These are phyloP conservation scores for Cutaneotrichosporon sp. DNA, from an alignment of 1,284 basidiomycete species.

Conservation along the genomic window DNA sequence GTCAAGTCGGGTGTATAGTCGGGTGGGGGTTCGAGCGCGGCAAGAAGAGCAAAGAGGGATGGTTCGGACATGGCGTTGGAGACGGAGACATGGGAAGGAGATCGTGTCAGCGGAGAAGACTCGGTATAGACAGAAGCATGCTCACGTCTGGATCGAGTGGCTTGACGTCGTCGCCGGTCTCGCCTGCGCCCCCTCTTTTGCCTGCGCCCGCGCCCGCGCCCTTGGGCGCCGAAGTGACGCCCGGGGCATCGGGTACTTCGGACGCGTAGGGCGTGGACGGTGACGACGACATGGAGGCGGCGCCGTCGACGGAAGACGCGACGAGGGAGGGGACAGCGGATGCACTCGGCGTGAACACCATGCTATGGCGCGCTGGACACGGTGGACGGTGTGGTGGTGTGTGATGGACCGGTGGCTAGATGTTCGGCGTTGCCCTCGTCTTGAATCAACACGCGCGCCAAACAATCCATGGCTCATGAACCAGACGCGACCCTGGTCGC, in stretches of 20 bases:
- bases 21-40: not conserved
- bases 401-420: not conserved
- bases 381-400: not conserved
- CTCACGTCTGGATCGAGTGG: slow-evolving; percentile 12
- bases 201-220: slow-evolving; percentile 3
- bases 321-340: slow-evolving; percentile 20
- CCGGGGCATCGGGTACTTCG: not conserved
- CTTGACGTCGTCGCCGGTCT: not conserved
- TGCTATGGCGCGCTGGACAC: not conserved
- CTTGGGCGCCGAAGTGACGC: not conserved
- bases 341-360: slow-evolving; percentile 8
- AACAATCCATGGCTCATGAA: no score
- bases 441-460: no score
- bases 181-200: no score
- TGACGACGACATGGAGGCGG: slow-evolving; percentile 35
- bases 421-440: no score
- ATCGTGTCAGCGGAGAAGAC: slow-evolving; percentile 3
- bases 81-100: not conserved
- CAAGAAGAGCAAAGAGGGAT: not conserved
- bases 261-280: slow-evolving; percentile 17
- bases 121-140: not conserved
- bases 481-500: no score
- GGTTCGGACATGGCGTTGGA: not conserved
- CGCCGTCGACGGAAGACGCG: slow-evolving; percentile 21
- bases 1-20: not conserved